Evolutionary conservation across 257 asterid genomes (phyloP).

Genomic region (Knoxia roxburghii): DNA sequence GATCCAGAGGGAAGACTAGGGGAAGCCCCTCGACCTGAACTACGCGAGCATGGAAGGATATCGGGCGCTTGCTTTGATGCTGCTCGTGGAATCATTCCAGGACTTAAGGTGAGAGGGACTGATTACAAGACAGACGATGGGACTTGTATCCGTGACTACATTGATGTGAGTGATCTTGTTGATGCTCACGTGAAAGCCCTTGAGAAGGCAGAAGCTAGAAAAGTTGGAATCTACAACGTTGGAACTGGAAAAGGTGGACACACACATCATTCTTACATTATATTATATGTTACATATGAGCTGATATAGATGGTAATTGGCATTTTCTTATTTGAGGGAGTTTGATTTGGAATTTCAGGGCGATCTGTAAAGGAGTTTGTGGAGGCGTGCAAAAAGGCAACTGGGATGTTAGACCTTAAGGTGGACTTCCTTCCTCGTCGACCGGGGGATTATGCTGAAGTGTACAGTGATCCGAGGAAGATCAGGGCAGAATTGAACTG

Average conservation of each 20-base stretch:
- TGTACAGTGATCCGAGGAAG: conserved; percentile 74
- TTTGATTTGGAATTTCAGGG: conserved; percentile 37
- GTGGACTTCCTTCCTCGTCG: conserved; percentile 82
- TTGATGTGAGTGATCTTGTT: conserved; percentile 83
- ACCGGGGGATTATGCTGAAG: conserved; percentile 96
- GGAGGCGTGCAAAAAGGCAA: conserved; percentile 89
- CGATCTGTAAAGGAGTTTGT: conserved; percentile 94
- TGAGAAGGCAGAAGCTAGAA: conserved; percentile 61
- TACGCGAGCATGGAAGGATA: conserved; percentile 86
- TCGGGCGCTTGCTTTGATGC: conserved; percentile 96
- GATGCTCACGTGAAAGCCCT: conserved; percentile 95
- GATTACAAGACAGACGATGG: conserved; percentile 80
- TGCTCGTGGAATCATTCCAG: conserved; percentile 83
- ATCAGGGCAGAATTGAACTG: conserved; percentile 70
- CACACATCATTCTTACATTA: background rate
- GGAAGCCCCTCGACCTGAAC: conserved; percentile 92
- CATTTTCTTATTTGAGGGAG: background rate
- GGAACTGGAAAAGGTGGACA: conserved; percentile 80
- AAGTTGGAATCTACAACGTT: conserved; percentile 76
- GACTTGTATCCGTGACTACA: conserved; percentile 81
- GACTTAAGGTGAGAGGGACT: conserved; percentile 86
- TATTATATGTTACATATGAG: too few relatives aligned
- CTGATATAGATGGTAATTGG: background rate
- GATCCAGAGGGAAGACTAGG: conserved; percentile 94
- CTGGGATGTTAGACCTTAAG: conserved; percentile 70